Evolutionary conservation across 2,329 filamentous ascomycete species (phyloP), one percentile per base, ranked within the genome.

Genomic region (Aspergillus carbonarius): DNA sequence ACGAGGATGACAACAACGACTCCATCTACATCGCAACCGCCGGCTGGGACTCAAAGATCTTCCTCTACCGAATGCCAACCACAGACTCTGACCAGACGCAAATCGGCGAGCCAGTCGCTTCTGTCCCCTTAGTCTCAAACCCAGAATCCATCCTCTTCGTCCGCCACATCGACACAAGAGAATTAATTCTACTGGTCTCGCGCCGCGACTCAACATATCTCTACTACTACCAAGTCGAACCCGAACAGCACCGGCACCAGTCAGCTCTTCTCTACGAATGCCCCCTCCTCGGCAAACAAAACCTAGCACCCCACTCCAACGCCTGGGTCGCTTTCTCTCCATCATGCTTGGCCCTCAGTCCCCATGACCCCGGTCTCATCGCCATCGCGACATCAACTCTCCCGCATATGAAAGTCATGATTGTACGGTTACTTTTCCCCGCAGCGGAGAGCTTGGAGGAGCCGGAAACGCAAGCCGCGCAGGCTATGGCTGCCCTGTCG

Each of bases 241-340:
- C 42, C n/a, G 46, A 15, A n/a, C 53, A 13, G 18, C 34, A 5
- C 4, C 30, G 23, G n/a, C 20, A 34, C 20, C 20, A 27, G 25
- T 20, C 40, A 40, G 15, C 47, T 18, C 40, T 46, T 10, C 51
- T 57, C 2, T 61, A 59, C 55, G 65, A 73, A 54, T 72, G 79
- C 51, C 65, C 67, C 25, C 73, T 83, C 8, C 72, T 85, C 3
- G 84, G 84, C 23, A 79, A 77, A 58, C 85, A 88, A 63, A 87
- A 87, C 62, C 77, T 88, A 2, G 83, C 85, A 8, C 85, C 85
- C 1, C 81, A 85, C 65, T 85, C 84, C 3, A 87, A 84, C 66
- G 79, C 85, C n/a, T 88, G 86, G 86, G 73, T 86, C 13, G 79
- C 83, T 1, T 88, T 88, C 67, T 85, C 84, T 0, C 85, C 85